These are phyloP conservation scores for Ogataea thermomethanolica DNA, from an alignment of 805 yeast genomes.

Conservation along the genomic window DNA sequence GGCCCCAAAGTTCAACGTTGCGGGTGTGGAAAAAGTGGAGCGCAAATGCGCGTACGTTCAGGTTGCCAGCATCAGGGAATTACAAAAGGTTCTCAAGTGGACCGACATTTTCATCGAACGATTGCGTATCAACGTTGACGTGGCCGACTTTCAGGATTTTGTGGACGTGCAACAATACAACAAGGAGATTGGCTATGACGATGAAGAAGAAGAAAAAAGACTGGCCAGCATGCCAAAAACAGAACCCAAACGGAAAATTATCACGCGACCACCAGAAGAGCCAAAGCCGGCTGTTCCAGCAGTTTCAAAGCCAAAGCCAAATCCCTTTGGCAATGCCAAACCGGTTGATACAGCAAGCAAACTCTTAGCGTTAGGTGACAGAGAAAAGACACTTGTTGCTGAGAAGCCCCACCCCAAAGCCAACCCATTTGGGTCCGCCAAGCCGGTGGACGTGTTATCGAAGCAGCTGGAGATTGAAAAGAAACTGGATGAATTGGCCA, in stretches of 20 bases:
- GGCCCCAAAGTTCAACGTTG: conserved; percentile 42
- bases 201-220: conserved; percentile 24
- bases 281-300: conserved; percentile 1
- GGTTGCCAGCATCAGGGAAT: conserved; percentile 45
- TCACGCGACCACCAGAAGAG: neutral
- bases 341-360: conserved; percentile 46
- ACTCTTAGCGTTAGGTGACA: conserved; percentile 7
- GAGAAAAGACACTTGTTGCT: conserved; percentile 22
- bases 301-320: conserved; percentile 40
- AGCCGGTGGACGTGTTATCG: conserved; percentile 75
- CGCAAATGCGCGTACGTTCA: conserved; percentile 66
- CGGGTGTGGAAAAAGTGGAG: conserved; percentile 29
- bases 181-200: conserved; percentile 26
- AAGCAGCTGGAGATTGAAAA: conserved; percentile 62
- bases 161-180: conserved; percentile 32
- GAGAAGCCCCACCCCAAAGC: conserved; percentile 36
- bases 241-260: conserved; percentile 2
- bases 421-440: conserved; percentile 81
- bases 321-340: conserved; percentile 78
- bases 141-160: conserved; percentile 40
- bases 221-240: conserved; percentile 8
- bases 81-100: conserved; percentile 61
- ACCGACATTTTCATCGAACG: conserved; percentile 46
- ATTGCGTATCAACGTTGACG: conserved; percentile 31
- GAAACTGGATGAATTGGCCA: conserved; percentile 37